Conservation (phyloP, 2,329 filamentous ascomycete genomes). For the Hypoxylon sp. region DNA sequence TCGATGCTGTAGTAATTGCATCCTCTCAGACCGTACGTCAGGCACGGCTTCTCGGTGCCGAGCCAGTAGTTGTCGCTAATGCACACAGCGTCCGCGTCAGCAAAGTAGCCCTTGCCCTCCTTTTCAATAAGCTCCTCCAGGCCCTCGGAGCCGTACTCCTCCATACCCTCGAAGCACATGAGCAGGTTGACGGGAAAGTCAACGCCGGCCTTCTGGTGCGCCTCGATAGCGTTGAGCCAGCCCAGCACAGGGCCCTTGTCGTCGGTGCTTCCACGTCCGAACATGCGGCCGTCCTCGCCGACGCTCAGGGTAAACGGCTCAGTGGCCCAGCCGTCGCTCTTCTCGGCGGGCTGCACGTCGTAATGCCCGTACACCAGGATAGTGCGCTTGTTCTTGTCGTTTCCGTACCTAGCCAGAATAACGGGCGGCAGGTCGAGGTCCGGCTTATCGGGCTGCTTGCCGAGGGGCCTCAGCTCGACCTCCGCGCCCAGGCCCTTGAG, state of each 20-base stretch:
- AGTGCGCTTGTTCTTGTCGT: slow-evolving; percentile 91
- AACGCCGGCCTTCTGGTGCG: slow-evolving; percentile 92
- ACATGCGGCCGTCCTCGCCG: slow-evolving; percentile 94
- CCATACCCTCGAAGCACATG: slow-evolving; percentile 99
- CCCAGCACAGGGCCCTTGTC: slow-evolving; percentile 98
- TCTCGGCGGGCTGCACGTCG: slow-evolving; percentile 94
- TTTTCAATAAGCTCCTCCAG: slow-evolving; percentile 93
- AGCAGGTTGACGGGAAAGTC: slow-evolving; percentile 97
- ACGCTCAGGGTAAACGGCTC: slow-evolving; percentile 92
- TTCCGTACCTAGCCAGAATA: slow-evolving; percentile 91
- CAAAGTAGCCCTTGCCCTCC: slow-evolving; percentile 95
- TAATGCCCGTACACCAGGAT: slow-evolving; percentile 99
- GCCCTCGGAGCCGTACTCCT: slow-evolving; percentile 97
- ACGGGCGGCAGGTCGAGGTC: slow-evolving; percentile 93
- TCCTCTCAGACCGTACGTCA: slow-evolving; percentile 96
- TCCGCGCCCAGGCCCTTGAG: slow-evolving; percentile 85
- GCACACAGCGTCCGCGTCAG: slow-evolving; percentile 94
- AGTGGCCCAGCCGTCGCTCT: slow-evolving; percentile 94
- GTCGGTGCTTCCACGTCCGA: slow-evolving; percentile 92
- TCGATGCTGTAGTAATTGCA: slow-evolving; percentile 98
- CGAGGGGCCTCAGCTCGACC: slow-evolving; percentile 87
- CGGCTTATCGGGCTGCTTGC: slow-evolving; percentile 92
- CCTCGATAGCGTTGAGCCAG: slow-evolving; percentile 98
- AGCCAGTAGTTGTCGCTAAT: slow-evolving; percentile 99
- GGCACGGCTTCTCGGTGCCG: slow-evolving; percentile 96